Evolutionary conservation across 139 green algal genomes (phyloP).

Genomic region (Picochlorum costavermella): DNA sequence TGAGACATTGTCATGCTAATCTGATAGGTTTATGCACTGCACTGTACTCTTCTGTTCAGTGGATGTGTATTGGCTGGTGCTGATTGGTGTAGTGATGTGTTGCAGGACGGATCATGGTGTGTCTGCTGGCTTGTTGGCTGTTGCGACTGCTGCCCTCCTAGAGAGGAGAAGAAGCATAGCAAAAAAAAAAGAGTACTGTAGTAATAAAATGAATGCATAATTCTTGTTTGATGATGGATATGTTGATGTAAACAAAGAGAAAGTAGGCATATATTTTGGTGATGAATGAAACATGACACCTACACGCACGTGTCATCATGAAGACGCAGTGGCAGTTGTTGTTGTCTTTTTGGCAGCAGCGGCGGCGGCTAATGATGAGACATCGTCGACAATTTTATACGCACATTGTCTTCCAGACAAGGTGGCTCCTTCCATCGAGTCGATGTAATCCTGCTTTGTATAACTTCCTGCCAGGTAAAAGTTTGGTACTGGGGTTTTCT

Average conservation of each 20-base stretch:
- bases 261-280: too few relatives aligned
- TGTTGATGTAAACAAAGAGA: too few relatives aligned
- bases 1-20: constrained; percentile 4
- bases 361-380: constrained; percentile 13
- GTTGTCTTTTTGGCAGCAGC: neutral
- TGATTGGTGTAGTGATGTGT: neutral
- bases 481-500: constrained; percentile 76
- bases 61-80: neutral
- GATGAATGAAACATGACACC: too few relatives aligned
- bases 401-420: constrained; percentile 66
- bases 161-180: too few relatives aligned
- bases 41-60: neutral
- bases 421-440: constrained; percentile 96
- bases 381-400: constrained; percentile 42
- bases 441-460: constrained; percentile 97
- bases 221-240: too few relatives aligned
- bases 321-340: too few relatives aligned
- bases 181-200: too few relatives aligned
- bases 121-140: too few relatives aligned
- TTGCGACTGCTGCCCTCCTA: too few relatives aligned
- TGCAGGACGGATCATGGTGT: too few relatives aligned
- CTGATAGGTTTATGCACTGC: neutral
- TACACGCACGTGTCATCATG: too few relatives aligned
- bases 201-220: too few relatives aligned
- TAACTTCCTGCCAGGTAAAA: constrained; percentile 94